These are phyloP conservation scores for Cardiosporidium cionae DNA, from an alignment of 169 alveolate species.

Conservation along the genomic window DNA sequence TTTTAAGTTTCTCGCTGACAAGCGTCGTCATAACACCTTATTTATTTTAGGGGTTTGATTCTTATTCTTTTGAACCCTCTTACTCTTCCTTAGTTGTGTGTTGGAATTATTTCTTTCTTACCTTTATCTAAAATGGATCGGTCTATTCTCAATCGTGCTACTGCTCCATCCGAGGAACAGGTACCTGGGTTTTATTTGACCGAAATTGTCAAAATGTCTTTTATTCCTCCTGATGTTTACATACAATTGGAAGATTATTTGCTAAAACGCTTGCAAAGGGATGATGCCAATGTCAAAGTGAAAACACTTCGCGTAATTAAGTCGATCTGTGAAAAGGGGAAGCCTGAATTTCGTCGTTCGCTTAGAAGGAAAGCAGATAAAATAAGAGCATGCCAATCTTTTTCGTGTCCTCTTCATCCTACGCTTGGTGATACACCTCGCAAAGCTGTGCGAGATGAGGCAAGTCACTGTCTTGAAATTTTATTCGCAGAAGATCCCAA, in stretches of 20 bases:
- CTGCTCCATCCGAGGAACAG: slow-evolving; percentile 34
- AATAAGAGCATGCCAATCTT: slow-evolving; percentile 28
- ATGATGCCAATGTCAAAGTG: slow-evolving; percentile 32
- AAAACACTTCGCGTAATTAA: slow-evolving; percentile 11
- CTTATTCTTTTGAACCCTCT: too few relatives aligned
- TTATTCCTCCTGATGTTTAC: slow-evolving; percentile 21
- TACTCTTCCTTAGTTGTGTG: too few relatives aligned
- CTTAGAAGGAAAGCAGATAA: slow-evolving; percentile 26
- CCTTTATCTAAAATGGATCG: slow-evolving; percentile 26
- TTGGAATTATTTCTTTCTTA: too few relatives aligned
- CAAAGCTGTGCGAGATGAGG: slow-evolving; percentile 25
- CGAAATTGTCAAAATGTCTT: slow-evolving; percentile 27
- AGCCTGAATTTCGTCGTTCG: slow-evolving; percentile 31
- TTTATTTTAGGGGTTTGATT: too few relatives aligned
- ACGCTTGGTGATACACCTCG: slow-evolving; percentile 26
- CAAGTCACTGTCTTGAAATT: not conserved
- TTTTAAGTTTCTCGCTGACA: too few relatives aligned
- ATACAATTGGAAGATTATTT: slow-evolving; percentile 37
- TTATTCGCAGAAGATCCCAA: slow-evolving; percentile 1
- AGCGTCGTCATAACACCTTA: too few relatives aligned
- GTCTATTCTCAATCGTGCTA: slow-evolving; percentile 24
- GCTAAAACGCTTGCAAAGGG: slow-evolving; percentile 16
- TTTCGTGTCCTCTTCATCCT: slow-evolving; percentile 35
- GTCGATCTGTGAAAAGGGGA: slow-evolving; percentile 31
- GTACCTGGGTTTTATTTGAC: slow-evolving; percentile 33